A percentile compares a stretch with the other conserved stretches of the same genome.
These are phyloP conservation scores for Lachnellula subtilissima DNA, from an alignment of 2,329 filamentous ascomycete genomes.

Conservation along the genomic window DNA sequence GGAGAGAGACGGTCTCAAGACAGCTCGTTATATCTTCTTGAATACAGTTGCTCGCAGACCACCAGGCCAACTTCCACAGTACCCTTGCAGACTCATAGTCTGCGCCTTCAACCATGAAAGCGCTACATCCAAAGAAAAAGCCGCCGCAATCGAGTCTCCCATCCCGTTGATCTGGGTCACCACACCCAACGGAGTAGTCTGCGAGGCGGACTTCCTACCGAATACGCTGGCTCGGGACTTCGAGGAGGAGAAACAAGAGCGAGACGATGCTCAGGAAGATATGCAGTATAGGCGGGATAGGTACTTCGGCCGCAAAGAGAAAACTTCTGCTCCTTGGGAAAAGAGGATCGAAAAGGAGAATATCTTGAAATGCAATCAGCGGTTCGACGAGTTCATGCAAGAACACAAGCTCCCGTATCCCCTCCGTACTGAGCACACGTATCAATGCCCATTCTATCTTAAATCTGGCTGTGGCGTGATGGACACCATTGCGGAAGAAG, in stretches of 20 bases:
- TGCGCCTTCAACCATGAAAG: not conserved
- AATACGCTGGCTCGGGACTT: not conserved
- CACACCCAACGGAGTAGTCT: not conserved
- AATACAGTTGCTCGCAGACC: not conserved
- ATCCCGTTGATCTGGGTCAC: slow-evolving; percentile 4
- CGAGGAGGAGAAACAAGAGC: not conserved
- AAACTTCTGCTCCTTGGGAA: not conserved
- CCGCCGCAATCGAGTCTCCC: not conserved
- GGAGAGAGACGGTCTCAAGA: not conserved
- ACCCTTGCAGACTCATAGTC: not conserved
- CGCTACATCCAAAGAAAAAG: not conserved
- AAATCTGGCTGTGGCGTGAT: no score
- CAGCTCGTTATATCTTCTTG: not conserved
- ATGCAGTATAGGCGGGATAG: no score
- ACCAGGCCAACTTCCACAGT: not conserved
- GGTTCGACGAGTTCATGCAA: no score
- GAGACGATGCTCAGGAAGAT: no score
- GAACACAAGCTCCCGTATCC: no score
- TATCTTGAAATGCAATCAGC: no score
- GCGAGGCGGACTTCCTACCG: not conserved
- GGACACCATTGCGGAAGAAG: no score
- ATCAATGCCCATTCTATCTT: no score
- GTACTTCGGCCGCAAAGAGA: not conserved
- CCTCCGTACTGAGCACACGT: no score
- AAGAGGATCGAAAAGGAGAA: no score